These are phyloP conservation scores for Lentinus brumalis DNA, from an alignment of 768 basidiomycete genomes.

Conservation along the genomic window DNA sequence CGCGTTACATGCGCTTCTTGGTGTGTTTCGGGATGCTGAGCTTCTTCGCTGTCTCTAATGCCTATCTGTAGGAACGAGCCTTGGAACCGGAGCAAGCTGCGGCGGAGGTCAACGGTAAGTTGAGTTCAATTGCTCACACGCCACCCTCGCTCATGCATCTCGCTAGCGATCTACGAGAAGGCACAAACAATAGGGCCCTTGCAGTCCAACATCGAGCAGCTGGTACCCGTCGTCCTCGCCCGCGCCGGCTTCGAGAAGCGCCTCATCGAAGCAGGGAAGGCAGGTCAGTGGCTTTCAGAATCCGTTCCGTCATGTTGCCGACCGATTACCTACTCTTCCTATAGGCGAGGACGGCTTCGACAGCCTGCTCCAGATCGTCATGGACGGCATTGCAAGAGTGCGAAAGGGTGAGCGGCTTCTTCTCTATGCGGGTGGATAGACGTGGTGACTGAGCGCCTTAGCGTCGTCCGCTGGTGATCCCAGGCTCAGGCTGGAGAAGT, in stretches of 20 bases:
- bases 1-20: conserved; percentile 71
- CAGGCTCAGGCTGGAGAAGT: conserved; percentile 80
- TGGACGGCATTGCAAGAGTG: conserved; percentile 64
- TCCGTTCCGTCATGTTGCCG: background rate
- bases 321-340: background rate
- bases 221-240: conserved; percentile 64
- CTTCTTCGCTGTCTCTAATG: background rate
- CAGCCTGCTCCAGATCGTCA: conserved; percentile 56
- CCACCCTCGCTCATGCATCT: background rate
- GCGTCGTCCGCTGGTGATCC: conserved; percentile 73
- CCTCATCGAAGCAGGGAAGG: conserved; percentile 46
- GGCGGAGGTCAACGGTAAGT: conserved; percentile 22
- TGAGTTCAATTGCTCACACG: background rate
- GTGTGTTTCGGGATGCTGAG: conserved; percentile 38
- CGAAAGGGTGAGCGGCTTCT: conserved; percentile 48
- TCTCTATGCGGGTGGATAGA: background rate
- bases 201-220: conserved; percentile 61
- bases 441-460: conserved; percentile 29
- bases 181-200: conserved; percentile 59
- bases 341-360: conserved; percentile 52
- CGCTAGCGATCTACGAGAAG: conserved; percentile 56
- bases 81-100: conserved; percentile 31
- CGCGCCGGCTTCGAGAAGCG: conserved; percentile 67
- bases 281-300: conserved; percentile 33
- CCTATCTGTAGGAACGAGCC: conserved; percentile 44